Percentiles rank a stretch among this genome's conserved stretches.
phyloP scores from a whole-genome alignment of 805 yeast species.

The Sungouiella thailandica region DNA sequence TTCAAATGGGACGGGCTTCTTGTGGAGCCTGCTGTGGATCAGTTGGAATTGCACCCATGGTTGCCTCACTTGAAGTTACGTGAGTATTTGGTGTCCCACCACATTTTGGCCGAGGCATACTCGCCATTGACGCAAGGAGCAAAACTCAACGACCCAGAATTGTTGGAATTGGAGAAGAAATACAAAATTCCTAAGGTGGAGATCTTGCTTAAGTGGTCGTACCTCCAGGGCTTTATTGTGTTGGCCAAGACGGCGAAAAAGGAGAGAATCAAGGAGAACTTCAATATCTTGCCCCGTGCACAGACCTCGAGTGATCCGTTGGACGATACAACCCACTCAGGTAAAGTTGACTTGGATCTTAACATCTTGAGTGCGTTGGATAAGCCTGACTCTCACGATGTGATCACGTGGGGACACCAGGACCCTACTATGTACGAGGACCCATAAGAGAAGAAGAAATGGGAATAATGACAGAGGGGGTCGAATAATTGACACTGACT shows the following conservation, averaged over 20 bases:
- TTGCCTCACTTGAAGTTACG: conserved; percentile 62
- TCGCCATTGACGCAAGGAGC: conserved; percentile 72
- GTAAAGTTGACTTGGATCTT: conserved; percentile 37
- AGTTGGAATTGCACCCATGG: conserved; percentile 85
- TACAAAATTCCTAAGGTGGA: conserved; percentile 53
- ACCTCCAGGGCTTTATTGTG: conserved; percentile 66
- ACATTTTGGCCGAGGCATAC: conserved; percentile 65
- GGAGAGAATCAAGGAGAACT: conserved; percentile 49
- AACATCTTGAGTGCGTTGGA: conserved; percentile 33
- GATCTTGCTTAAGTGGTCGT: conserved; percentile 67
- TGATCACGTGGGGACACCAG: conserved; percentile 26
- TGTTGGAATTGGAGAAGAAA: conserved; percentile 45
- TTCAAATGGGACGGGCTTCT: conserved; percentile 49
- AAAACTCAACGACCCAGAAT: conserved; percentile 50
- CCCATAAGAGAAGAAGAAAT: neutral
- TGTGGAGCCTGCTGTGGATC: conserved; percentile 62
- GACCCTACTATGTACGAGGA: conserved; percentile 22
- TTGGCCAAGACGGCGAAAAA: conserved; percentile 60
- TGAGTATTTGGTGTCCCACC: conserved; percentile 50
- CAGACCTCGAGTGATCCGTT: conserved; percentile 18
- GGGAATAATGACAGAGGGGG: too few relatives aligned
- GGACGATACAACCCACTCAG: conserved; percentile 22
- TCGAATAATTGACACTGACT: too few relatives aligned
- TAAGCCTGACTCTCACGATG: conserved; percentile 32
- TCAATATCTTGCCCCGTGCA: conserved; percentile 43